Base-by-base conservation (phyloP, 1,139 yeast species). In the Hyphopichia burtonii region DNA sequence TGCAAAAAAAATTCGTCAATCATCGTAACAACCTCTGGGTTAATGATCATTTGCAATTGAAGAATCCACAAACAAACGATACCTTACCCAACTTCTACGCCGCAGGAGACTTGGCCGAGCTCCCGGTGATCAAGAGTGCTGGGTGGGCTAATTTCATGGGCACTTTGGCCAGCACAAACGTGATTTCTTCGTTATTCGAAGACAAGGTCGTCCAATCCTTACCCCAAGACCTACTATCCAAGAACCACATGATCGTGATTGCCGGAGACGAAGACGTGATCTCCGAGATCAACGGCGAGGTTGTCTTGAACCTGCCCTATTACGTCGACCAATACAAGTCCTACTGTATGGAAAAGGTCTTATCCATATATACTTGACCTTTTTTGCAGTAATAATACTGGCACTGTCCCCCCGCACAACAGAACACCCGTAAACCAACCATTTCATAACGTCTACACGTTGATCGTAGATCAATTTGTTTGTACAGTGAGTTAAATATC, bases 81-180 rank as follows among this genome's bases (percentile, higher is more conserved):
- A 34, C 36, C 2, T 43, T 58, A 12, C 53, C 51, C 4, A 59
- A 68, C 40, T 56, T 70, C 43, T 72, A 71, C 44, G 71, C 59
- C 14, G 44, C 69, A 27, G 78, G 78, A 3, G 76, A 72, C 49
- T 56, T 71, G 49, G 71, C 68, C 3, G 73, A 68, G 33, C 49
- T 65, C 20, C 68, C 71, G 20, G 66, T 71, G 40, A 67, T 72
- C 42, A 72, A 72, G 51, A 66, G 71, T 34, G 77, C 77, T 1
- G 77, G 77, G 0, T 72, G 77, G 77, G 77, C 76, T 4, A 60
- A 69, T 55, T 71, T 66, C 48, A 69, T 67, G 66, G 77, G 76
- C 2, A 51, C 74, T 37, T 68, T 61, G 44, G 66, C 59, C 2
- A 75, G 76, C n/a, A 65, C 67, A 46, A 72, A 72, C 43, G 32